These are phyloP conservation scores for Catharanthus roseus DNA, from an alignment of 257 asterid genomes.

Conservation along the genomic window DNA sequence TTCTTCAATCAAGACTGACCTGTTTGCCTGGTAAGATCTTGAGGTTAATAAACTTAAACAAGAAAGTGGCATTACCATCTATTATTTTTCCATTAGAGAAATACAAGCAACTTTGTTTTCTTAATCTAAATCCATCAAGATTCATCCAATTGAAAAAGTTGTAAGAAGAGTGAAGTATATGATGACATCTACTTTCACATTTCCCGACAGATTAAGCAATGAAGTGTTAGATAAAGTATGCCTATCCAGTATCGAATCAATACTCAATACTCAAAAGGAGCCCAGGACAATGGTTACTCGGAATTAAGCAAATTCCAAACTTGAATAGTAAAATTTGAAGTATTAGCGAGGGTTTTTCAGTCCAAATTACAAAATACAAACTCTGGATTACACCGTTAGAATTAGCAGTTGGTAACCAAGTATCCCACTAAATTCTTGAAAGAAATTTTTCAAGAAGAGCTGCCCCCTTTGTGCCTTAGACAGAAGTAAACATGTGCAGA, in stretches of 20 bases:
- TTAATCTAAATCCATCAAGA: not conserved
- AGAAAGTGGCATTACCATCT: not conserved
- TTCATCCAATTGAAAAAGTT: not conserved
- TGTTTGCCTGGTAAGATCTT: slow-evolving; percentile 57
- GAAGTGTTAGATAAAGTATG: not conserved
- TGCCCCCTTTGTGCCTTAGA: not conserved
- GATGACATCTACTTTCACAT: not conserved
- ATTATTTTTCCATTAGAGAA: not conserved
- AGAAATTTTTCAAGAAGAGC: not conserved
- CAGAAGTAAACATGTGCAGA: not conserved
- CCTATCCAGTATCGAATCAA: not conserved
- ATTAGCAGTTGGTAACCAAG: too few relatives aligned
- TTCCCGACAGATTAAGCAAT: not conserved
- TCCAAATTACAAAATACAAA: not conserved
- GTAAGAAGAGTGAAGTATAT: not conserved
- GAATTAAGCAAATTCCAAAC: not conserved
- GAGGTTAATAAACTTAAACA: slow-evolving; percentile 1
- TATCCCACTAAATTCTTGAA: not conserved
- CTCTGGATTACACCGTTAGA: not conserved
- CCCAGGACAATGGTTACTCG: not conserved
- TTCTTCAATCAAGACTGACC: slow-evolving; percentile 96
- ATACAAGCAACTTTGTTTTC: not conserved
- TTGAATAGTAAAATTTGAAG: not conserved
- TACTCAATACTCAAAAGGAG: not conserved
- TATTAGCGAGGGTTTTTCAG: too few relatives aligned